phyloP scores from a whole-genome alignment of 345 rosid genomes.

The Salix dunnii region DNA sequence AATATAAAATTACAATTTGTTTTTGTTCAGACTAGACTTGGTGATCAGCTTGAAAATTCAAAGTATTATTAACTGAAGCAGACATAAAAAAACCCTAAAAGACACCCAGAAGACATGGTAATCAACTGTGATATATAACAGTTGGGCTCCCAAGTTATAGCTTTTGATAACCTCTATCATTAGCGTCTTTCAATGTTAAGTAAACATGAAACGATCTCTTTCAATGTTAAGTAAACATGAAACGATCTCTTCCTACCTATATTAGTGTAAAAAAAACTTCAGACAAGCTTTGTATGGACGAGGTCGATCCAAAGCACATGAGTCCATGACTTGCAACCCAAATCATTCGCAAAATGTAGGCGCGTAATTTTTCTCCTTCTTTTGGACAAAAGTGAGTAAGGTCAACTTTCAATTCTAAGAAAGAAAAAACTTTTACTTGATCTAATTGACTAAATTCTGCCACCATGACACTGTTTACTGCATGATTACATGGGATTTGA shows the following conservation, averaged over 20 bases:
- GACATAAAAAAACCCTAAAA: too few relatives aligned
- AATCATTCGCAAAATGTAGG: background rate
- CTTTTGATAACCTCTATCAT: too few relatives aligned
- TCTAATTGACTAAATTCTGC: background rate
- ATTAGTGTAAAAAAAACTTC: too few relatives aligned
- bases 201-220: background rate
- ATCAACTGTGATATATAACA: too few relatives aligned
- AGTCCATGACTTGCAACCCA: background rate
- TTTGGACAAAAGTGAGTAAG: background rate
- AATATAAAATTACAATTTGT: too few relatives aligned
- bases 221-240: background rate
- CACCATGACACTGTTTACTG: background rate
- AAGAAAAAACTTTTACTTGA: background rate
- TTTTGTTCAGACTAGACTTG: too few relatives aligned
- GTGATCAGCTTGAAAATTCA: too few relatives aligned
- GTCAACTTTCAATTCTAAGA: background rate
- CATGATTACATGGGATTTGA: conserved; percentile 5
- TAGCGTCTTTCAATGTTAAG: background rate
- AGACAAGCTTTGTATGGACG: too few relatives aligned
- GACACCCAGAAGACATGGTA: too few relatives aligned
- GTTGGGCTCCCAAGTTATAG: background rate
- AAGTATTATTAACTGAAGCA: too few relatives aligned
- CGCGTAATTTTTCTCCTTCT: background rate
- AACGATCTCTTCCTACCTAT: background rate
- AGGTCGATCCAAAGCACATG: too few relatives aligned